Base-by-base conservation (phyloP, 2,329 filamentous ascomycete genomes). In the Akanthomyces uredinophilus region DNA sequence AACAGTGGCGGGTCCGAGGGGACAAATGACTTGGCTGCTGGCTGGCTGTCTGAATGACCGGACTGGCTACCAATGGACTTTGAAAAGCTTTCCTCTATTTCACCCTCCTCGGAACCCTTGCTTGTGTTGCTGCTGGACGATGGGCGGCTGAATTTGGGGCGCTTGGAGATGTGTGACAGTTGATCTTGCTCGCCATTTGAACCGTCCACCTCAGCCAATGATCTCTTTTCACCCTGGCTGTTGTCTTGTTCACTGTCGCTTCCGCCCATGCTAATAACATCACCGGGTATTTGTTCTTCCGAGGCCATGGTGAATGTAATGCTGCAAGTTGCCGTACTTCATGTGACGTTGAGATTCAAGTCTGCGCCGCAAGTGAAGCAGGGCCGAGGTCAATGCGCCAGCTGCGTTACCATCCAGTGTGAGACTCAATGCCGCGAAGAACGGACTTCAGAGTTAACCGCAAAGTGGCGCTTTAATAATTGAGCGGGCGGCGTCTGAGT, bases 31-130 rank as follows among this genome's bases (percentile, higher is more conserved):
- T 65, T 60, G 22, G 65, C 43, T 27, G 53, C 18, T 14, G 22
- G 13, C 60, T 53, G 49, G 16, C 29, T 59, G 13, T 61, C 62
- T 11, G 62, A 46, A 32, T 56, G 47, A 4, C 57, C 35, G 29
- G 62, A 46, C 37, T 62, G 55, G 24, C 60, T 51, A n/a, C 53
- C 43, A 32, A 53, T 29, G 6, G 39, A 46, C 29, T 56, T 56
- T 46, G 57, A 46, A 35, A 60, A n/a, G 52, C 63, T 66, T 44
- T 72, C 70, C 27, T 71, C 71, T 55, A 73, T 67, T 65, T 76
- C 71, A 24, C 73, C 73, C 62, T 75, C 74, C 59, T 77, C 73
- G 20, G 68, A 68, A 54, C 64, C 66, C 18, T 63, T 61, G 47
- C 57, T 57, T 44, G 44, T 47, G 24, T 64, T 32, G 32, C 70